These are phyloP conservation scores for Aspergillus sp. DNA, from an alignment of 2,329 filamentous ascomycete species.

Conservation along the genomic window DNA sequence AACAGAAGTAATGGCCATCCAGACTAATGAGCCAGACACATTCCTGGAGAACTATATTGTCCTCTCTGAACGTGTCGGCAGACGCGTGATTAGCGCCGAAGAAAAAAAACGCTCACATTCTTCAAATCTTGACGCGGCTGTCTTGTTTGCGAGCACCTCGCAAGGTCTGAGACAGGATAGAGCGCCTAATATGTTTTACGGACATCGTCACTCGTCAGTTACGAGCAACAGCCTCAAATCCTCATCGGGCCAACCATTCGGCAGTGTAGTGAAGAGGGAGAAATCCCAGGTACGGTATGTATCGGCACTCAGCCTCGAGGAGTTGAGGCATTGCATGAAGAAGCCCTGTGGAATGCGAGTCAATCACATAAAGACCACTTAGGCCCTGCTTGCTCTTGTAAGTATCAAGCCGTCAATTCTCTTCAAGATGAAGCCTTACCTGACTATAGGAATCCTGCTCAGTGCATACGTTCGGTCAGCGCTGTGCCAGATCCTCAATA, in stretches of 20 bases:
- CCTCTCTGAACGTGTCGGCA: not conserved
- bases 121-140: not conserved
- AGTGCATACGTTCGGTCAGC: not conserved
- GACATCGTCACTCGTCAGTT: not conserved
- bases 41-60: not conserved
- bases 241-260: not conserved
- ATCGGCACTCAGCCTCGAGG: not conserved
- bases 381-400: not conserved
- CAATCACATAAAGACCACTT: not conserved
- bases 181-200: not conserved
- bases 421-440: not conserved
- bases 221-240: not conserved
- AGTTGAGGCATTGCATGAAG: not conserved
- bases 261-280: not conserved
- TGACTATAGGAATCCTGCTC: not conserved
- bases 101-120: not conserved
- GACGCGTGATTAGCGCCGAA: not conserved
- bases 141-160: not conserved
- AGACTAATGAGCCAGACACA: not conserved
- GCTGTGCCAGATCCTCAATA: conserved; percentile 20
- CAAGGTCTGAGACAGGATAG: no score
- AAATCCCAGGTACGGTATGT: not conserved
- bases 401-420: not conserved
- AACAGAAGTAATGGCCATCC: not conserved
- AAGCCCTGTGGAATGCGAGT: not conserved